These are phyloP conservation scores for Asterionellopsis glacialis DNA, from an alignment of 108 stramenopile genomes.

Conservation along the genomic window DNA sequence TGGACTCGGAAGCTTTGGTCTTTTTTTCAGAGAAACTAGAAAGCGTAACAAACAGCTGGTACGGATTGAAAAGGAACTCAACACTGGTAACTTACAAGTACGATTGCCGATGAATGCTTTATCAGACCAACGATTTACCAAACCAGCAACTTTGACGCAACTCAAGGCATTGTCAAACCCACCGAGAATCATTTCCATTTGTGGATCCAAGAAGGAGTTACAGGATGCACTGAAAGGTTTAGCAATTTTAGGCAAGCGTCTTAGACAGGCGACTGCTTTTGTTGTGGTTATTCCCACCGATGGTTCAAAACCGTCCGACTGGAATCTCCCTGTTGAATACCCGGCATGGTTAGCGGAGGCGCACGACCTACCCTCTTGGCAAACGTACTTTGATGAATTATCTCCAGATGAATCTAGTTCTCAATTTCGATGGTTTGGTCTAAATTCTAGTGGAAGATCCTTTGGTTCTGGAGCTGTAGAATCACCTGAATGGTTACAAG, in stretches of 20 bases:
- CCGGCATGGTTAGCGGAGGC: constrained; percentile 58
- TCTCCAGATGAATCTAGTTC: constrained; percentile 7
- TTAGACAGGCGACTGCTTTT: constrained; percentile 48
- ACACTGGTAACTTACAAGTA: constrained; percentile 44
- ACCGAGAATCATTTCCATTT: constrained; percentile 54
- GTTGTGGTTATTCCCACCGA: constrained; percentile 61
- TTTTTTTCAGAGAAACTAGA: constrained; percentile 61
- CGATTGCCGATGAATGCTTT: constrained; percentile 46
- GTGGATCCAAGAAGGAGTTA: constrained; percentile 41
- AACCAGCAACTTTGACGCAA: constrained; percentile 17
- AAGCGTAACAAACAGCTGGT: constrained; percentile 56
- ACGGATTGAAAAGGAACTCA: constrained; percentile 78
- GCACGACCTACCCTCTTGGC: constrained; percentile 36
- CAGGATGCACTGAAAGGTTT: constrained; percentile 29
- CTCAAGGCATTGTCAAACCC: constrained; percentile 4
- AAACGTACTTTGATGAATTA: constrained; percentile 51
- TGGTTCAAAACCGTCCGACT: constrained; percentile 37
- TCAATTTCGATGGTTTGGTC: constrained; percentile 73
- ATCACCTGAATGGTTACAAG: constrained; percentile 45
- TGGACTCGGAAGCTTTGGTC: constrained; percentile 27
- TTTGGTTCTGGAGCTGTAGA: constrained; percentile 69
- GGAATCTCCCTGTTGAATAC: constrained; percentile 28
- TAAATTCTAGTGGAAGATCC: constrained; percentile 64
- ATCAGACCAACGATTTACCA: constrained; percentile 25
- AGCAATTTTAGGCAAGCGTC: constrained; percentile 38